A percentile compares a stretch with the other conserved stretches of the same genome.
phyloP scores from a whole-genome alignment of 169 alveolate genomes.

The Plasmodium malariae region DNA sequence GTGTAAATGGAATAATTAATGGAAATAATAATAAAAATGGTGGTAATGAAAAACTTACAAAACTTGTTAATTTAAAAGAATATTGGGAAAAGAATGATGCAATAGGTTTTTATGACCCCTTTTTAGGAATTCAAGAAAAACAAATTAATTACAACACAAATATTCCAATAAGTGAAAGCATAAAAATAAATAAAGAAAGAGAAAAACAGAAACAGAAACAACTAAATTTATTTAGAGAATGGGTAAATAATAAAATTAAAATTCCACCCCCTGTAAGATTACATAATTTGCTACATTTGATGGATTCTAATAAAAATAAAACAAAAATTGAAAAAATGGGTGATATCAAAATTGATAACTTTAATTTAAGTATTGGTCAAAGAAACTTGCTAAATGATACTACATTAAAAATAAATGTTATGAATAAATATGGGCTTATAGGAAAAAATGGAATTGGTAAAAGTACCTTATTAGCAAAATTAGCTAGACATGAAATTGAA shows the following conservation, averaged over 20 bases:
- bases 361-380: slow-evolving; percentile 94
- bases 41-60: slow-evolving; percentile 29
- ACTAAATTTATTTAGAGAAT: slow-evolving; percentile 83
- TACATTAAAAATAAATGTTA: slow-evolving; percentile 90
- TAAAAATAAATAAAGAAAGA: slow-evolving; percentile 79
- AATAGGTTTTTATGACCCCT: slow-evolving; percentile 72
- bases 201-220: slow-evolving; percentile 84
- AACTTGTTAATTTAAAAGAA: slow-evolving; percentile 39
- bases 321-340: slow-evolving; percentile 82
- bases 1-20: slow-evolving; percentile 7
- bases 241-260: slow-evolving; percentile 89
- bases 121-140: slow-evolving; percentile 81
- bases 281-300: slow-evolving; percentile 78
- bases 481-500: slow-evolving; percentile 95
- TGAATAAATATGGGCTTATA: slow-evolving; percentile 95
- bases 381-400: slow-evolving; percentile 95
- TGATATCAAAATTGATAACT: slow-evolving; percentile 88
- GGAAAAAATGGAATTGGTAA: slow-evolving; percentile 99
- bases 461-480: slow-evolving; percentile 94
- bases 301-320: slow-evolving; percentile 53
- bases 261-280: slow-evolving; percentile 87
- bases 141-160: slow-evolving; percentile 80
- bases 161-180: slow-evolving; percentile 80
- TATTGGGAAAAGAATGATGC: slow-evolving; percentile 68
- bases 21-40: slow-evolving; percentile 19